A percentile compares a stretch with the other conserved stretches of the same genome.
Evolutionary conservation across 148 eudicot genomes (phyloP).

Genomic region (Nepenthes gracilis): DNA sequence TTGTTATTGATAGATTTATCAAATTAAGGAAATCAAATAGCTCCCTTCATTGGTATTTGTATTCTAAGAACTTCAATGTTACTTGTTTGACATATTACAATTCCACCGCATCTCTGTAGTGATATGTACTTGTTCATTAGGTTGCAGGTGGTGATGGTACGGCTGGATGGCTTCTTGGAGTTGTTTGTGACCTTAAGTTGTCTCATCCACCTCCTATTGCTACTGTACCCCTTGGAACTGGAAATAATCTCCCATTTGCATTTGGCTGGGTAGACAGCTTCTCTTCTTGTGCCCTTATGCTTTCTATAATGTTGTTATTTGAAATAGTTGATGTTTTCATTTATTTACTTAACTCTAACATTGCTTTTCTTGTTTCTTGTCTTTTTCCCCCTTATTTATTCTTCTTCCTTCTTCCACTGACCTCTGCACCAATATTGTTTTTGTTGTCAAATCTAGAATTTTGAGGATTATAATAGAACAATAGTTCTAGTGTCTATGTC

Average conservation of each 20-base stretch:
- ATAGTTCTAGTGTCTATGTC: too few species aligned
- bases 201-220: slow-evolving; percentile 88
- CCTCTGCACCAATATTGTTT: background rate
- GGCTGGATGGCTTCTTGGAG: slow-evolving; percentile 98
- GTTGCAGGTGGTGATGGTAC: slow-evolving; percentile 99
- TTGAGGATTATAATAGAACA: background rate
- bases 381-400: background rate
- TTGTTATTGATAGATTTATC: background rate
- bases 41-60: background rate
- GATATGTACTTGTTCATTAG: slow-evolving; percentile 25
- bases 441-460: background rate
- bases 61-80: background rate
- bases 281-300: background rate
- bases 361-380: background rate
- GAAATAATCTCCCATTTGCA: slow-evolving; percentile 93
- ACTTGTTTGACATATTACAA: too few species aligned
- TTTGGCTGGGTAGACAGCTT: slow-evolving; percentile 77
- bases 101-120: background rate
- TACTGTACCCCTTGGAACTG: slow-evolving; percentile 91
- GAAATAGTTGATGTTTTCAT: background rate
- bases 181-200: slow-evolving; percentile 75
- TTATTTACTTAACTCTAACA: background rate
- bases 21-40: background rate
- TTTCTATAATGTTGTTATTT: too few species aligned
- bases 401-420: background rate